phyloP scores from a whole-genome alignment of 441 rosid genomes.

The Adansonia grandidieri region DNA sequence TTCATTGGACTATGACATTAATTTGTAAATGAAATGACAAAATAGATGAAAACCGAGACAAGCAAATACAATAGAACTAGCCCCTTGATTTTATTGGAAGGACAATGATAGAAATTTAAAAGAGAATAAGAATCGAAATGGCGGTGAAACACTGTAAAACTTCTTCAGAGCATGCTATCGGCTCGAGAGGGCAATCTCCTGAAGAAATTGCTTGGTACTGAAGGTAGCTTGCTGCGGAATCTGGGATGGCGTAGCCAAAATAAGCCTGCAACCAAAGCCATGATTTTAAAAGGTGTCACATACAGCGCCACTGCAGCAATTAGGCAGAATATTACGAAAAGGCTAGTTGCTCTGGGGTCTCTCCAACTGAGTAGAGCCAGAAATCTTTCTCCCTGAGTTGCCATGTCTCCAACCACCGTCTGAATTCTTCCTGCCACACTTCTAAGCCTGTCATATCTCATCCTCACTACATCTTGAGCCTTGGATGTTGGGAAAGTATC shows the following conservation, averaged over 20 bases:
- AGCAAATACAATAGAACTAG: background rate
- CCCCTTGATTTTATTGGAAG: background rate
- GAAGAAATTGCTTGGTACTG: slow-evolving; percentile 65
- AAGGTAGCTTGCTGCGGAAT: slow-evolving; percentile 67
- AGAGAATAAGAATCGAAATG: background rate
- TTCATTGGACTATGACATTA: background rate
- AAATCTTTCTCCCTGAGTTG: slow-evolving; percentile 66
- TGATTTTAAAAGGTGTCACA: slow-evolving; percentile 62
- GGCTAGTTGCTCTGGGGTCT: slow-evolving; percentile 64
- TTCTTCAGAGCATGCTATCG: slow-evolving; percentile 63
- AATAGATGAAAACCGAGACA: background rate
- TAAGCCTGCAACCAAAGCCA: slow-evolving; percentile 52
- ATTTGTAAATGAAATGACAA: background rate
- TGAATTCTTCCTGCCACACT: slow-evolving; percentile 73
- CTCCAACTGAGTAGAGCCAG: slow-evolving; percentile 65
- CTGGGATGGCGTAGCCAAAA: slow-evolving; percentile 68
- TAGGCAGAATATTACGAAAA: slow-evolving; percentile 56
- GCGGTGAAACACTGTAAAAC: background rate
- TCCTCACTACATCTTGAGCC: slow-evolving; percentile 57
- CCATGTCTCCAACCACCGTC: slow-evolving; percentile 70
- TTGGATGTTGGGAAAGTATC: slow-evolving; percentile 67
- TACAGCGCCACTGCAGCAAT: slow-evolving; percentile 54
- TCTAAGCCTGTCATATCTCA: slow-evolving; percentile 71
- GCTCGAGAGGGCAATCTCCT: slow-evolving; percentile 60
- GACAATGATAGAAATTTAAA: background rate